Evolutionary conservation across 768 basidiomycete genomes (phyloP).

Genomic region (Gymnopilus dilepis): DNA sequence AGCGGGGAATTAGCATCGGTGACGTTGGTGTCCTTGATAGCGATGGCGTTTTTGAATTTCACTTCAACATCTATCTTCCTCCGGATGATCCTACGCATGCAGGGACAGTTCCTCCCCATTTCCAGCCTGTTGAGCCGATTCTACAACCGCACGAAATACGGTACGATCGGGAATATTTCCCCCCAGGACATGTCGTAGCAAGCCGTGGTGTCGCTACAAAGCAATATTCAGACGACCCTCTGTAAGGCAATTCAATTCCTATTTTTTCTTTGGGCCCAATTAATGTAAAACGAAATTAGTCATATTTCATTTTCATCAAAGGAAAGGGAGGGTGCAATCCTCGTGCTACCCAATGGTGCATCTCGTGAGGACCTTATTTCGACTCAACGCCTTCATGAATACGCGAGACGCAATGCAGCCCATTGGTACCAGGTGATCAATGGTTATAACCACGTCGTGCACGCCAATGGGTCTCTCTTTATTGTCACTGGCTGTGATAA

Average conservation of each 20-base stretch:
- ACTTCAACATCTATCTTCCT: constrained; percentile 18
- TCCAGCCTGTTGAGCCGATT: constrained; percentile 8
- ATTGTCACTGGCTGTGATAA: constrained; percentile 17
- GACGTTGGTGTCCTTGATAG: constrained; percentile 13
- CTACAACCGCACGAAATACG: background rate
- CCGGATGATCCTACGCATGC: background rate
- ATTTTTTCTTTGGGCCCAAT: background rate
- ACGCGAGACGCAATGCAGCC: constrained; percentile 12
- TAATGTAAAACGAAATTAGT: background rate
- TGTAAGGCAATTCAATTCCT: constrained; percentile 1
- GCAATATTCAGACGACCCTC: background rate
- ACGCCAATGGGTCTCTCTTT: constrained; percentile 19
- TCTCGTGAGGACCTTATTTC: constrained; percentile 18
- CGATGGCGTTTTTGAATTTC: constrained; percentile 5
- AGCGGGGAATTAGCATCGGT: constrained; percentile 1
- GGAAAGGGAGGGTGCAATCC: constrained; percentile 11
- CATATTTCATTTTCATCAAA: constrained; percentile 8
- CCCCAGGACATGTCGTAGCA: constrained; percentile 13
- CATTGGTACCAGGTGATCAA: constrained; percentile 21
- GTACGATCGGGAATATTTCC: constrained; percentile 3
- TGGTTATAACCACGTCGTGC: constrained; percentile 41
- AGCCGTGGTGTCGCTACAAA: constrained; percentile 10
- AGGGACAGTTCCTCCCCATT: background rate
- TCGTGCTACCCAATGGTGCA: constrained; percentile 20
- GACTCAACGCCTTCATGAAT: constrained; percentile 7